phyloP scores from a whole-genome alignment of 2,329 filamentous ascomycete genomes.

The Diaporthe sp. region DNA sequence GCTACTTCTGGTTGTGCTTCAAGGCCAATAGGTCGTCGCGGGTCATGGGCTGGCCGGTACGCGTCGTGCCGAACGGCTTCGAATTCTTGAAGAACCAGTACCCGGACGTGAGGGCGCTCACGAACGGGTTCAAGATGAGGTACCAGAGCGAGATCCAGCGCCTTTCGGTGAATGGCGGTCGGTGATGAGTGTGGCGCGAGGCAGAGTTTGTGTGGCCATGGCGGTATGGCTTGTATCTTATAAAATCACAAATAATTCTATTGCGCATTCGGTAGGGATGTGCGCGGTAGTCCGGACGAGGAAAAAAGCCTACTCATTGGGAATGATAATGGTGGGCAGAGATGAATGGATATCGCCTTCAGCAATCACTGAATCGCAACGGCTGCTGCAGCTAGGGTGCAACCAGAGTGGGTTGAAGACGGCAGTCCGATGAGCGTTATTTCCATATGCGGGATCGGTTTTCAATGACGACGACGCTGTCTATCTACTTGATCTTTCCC shows the following conservation, averaged over 20 bases:
- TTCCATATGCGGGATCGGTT: not conserved
- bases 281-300: not conserved
- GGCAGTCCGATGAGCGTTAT: not conserved
- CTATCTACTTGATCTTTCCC: not conserved
- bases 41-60: constrained; percentile 85
- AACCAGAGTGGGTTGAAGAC: not conserved
- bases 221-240: constrained; percentile 23
- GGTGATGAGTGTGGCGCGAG: constrained; percentile 20
- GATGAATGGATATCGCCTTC: constrained; percentile 1
- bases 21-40: constrained; percentile 85
- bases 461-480: not conserved
- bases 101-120: constrained; percentile 93
- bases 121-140: constrained; percentile 96
- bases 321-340: not conserved
- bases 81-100: constrained; percentile 91
- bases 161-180: constrained; percentile 56
- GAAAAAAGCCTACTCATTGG: not conserved
- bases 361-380: not conserved
- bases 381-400: not conserved
- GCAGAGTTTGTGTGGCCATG: not conserved
- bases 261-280: not conserved
- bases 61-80: constrained; percentile 92
- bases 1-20: constrained; percentile 97
- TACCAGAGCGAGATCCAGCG: constrained; percentile 77
- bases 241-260: constrained; percentile 23